These are phyloP conservation scores for Apiotrichum akiyoshidainum DNA, from an alignment of 1,284 basidiomycete species.

Conservation along the genomic window DNA sequence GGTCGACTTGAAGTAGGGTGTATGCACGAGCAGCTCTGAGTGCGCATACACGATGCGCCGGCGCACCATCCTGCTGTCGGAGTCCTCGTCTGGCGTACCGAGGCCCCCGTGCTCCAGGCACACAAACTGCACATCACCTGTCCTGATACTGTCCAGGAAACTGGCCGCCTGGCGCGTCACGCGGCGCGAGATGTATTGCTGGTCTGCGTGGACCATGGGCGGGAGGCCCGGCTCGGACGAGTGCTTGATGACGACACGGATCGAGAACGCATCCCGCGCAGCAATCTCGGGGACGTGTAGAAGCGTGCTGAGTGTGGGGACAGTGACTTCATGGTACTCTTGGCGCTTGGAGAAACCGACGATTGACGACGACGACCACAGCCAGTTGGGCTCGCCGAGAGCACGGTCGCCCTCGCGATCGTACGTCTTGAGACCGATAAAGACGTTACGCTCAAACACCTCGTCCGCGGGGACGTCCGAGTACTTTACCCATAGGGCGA, in stretches of 20 bases:
- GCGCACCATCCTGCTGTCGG: constrained; percentile 15
- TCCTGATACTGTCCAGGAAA: constrained; percentile 37
- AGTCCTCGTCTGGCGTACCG: not conserved
- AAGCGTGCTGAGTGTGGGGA: constrained; percentile 63
- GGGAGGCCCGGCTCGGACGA: constrained; percentile 53
- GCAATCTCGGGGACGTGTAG: constrained; percentile 60
- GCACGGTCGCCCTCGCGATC: constrained; percentile 61
- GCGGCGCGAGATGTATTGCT: constrained; percentile 31
- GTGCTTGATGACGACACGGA: constrained; percentile 62
- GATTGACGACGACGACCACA: constrained; percentile 69
- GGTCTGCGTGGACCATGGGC: constrained; percentile 61
- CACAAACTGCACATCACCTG: constrained; percentile 63
- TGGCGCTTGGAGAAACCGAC: constrained; percentile 63
- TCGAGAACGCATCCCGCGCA: constrained; percentile 64
- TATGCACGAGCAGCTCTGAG: constrained; percentile 65
- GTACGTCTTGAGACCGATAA: constrained; percentile 67
- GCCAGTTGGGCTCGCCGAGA: constrained; percentile 65
- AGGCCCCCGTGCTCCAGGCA: constrained; percentile 58
- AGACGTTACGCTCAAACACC: constrained; percentile 64
- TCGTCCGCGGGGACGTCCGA: constrained; percentile 18
- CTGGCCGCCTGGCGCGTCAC: constrained; percentile 20
- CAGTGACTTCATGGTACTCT: constrained; percentile 69
- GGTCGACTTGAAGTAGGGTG: constrained; percentile 79
- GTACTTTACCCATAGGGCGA: constrained; percentile 20
- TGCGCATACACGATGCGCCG: constrained; percentile 68